Conservation (phyloP, 2,329 filamentous ascomycete species). For the Calonectria crousiana region DNA sequence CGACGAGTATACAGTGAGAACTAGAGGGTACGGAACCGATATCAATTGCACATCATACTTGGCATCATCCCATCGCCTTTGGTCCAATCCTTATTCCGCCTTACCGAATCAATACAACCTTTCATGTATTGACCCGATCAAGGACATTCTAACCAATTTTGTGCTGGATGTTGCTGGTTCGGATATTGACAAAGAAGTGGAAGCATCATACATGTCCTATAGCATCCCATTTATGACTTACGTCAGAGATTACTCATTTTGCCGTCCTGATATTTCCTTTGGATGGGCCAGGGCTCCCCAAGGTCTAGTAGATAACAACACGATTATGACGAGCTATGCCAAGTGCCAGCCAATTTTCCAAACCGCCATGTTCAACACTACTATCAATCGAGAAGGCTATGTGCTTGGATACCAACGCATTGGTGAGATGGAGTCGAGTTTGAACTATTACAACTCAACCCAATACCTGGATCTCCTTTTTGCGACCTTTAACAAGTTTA, state of each 20-base stretch:
- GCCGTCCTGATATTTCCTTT: not conserved
- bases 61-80: not conserved
- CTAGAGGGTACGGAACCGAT: slow-evolving; percentile 2
- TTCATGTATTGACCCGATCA: not conserved
- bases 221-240: not conserved
- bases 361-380: slow-evolving; percentile 14
- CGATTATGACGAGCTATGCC: not conserved
- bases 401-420: not conserved
- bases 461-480: not conserved
- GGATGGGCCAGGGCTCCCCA: not conserved
- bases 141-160: not conserved
- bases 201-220: not conserved
- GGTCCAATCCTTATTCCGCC: not conserved
- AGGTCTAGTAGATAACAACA: not conserved
- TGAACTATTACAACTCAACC: not conserved
- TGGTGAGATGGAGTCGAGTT: not conserved
- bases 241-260: not conserved
- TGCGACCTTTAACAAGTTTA: not conserved
- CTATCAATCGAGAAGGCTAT: not conserved
- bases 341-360: not conserved
- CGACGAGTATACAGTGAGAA: not conserved
- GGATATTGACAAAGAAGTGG: not conserved
- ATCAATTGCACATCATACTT: slow-evolving; percentile 7
- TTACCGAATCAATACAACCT: not conserved
- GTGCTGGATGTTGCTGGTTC: not conserved